Evolutionary conservation across 352 stramenopile species (phyloP), one percentile per base, ranked within the genome.

Genomic region (Phytophthora europaea): DNA sequence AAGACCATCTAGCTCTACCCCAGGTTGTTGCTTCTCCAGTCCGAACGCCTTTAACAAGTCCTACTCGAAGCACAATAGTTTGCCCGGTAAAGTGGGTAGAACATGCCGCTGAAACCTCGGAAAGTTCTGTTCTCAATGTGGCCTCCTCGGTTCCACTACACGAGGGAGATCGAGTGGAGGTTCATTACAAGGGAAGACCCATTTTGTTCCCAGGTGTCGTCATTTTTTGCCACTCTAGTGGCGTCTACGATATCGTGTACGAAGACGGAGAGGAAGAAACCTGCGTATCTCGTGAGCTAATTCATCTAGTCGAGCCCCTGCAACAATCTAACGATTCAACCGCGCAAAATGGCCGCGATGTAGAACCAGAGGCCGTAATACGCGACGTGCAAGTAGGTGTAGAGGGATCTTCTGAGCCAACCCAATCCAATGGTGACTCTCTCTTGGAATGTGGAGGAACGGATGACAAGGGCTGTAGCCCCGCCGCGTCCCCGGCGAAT

Each of bases 211-310:
- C 52, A 7, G 61, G 67, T 33, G 22, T 57, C 36, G 64, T 79
- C 13, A 40, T 48, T 22, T 53, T 64, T 51, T 67, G 62, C 20
- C 67, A 70, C 58, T 16, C 33, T 20, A 72, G 70, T 13, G 52
- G n/a, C 20, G 34, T 33, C 23, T 80, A 70, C 38, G 75, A 81
- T 23, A 28, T 85, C 1, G 10, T 55, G 1, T 78, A 83, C 36
- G 65, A 79, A 34, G 76, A 82, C 20, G 80, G 75, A 4, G 68
- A 79, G 38, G 45, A 71, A 12, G 75, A 85, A 26, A 62, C 38
- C 7, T 66, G 72, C 22, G 72, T 87, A 2, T 36, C 40, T 45
- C 60, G 56, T 3, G 65, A 77, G 6, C 56, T 74, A 18, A 84
- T 85, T 57, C 67, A 69, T 7, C 43, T 63, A 3, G 18, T 67